Evolutionary conservation across 2,329 filamentous ascomycete genomes (phyloP).

Genomic region (Clonostachys rhizophaga): DNA sequence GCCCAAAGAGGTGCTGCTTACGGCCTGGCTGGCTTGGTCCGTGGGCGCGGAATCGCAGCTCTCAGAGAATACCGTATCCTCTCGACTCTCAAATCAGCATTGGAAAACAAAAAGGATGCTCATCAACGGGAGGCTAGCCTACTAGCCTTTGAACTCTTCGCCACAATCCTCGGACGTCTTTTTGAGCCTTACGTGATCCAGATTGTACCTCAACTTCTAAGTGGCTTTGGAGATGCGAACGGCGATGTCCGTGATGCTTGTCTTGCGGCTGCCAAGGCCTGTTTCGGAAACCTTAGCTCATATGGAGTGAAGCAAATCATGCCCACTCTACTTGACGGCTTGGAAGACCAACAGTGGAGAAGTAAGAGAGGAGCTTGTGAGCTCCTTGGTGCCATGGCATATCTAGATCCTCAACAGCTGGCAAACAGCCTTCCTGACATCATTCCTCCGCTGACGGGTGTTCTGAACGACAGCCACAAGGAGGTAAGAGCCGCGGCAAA

Average conservation of each 20-base stretch:
- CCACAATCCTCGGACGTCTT: constrained; percentile 76
- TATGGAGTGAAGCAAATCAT: constrained; percentile 94
- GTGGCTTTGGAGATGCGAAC: constrained; percentile 83
- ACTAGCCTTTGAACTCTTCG: constrained; percentile 85
- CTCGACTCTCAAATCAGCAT: constrained; percentile 70
- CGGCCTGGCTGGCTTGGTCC: constrained; percentile 84
- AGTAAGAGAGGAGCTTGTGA: constrained; percentile 98
- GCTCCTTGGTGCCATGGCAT: constrained; percentile 95
- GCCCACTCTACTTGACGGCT: constrained; percentile 82
- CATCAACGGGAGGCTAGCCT: constrained; percentile 86
- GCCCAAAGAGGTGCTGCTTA: constrained; percentile 90
- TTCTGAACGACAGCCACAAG: constrained; percentile 97
- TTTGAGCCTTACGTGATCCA: constrained; percentile 98
- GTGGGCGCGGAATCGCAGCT: constrained; percentile 78
- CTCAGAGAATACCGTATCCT: constrained; percentile 84
- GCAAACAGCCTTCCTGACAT: constrained; percentile 91
- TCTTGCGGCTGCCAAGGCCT: constrained; percentile 88
- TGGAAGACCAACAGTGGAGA: constrained; percentile 95
- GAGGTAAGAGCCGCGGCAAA: constrained; percentile 91
- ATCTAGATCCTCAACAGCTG: constrained; percentile 92
- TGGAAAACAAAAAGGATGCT: constrained; percentile 93
- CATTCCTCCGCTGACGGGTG: constrained; percentile 89
- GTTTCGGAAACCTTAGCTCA: constrained; percentile 88
- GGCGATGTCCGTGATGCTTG: constrained; percentile 90
- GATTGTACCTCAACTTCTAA: constrained; percentile 85